Evolutionary conservation across 352 stramenopile genomes (phyloP).

Genomic region (Phytophthora pini): DNA sequence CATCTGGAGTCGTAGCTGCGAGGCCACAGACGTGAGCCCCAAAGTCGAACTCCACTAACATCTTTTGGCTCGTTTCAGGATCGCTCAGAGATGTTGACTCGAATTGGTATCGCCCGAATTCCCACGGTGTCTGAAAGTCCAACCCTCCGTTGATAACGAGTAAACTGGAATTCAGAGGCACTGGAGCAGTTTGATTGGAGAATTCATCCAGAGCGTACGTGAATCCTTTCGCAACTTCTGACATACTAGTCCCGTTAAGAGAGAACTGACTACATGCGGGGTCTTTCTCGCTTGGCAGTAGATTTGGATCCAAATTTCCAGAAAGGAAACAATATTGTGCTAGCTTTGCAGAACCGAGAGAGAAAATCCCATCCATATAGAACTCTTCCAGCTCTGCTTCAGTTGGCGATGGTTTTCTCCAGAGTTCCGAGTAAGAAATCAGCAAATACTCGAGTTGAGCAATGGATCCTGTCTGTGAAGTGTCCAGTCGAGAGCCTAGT

Average conservation of each 20-base stretch:
- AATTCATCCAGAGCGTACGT: constrained; percentile 43
- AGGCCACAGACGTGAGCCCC: constrained; percentile 46
- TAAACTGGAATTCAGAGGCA: constrained; percentile 40
- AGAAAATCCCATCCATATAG: constrained; percentile 35
- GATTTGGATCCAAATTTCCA: constrained; percentile 20
- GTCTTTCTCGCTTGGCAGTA: constrained; percentile 14
- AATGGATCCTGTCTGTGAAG: constrained; percentile 6
- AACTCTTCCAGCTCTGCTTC: constrained; percentile 21
- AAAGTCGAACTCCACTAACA: constrained; percentile 54
- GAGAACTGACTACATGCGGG: constrained; percentile 18
- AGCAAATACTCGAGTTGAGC: constrained; percentile 31
- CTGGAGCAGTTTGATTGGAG: constrained; percentile 39
- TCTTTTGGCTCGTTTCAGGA: constrained; percentile 38
- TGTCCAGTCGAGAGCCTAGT: not conserved
- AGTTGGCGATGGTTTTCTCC: constrained; percentile 31
- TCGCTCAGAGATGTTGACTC: constrained; percentile 19
- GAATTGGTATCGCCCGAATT: constrained; percentile 45
- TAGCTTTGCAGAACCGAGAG: constrained; percentile 11
- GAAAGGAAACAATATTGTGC: constrained; percentile 38
- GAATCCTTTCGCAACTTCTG: constrained; percentile 21
- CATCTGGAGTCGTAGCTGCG: constrained; percentile 31
- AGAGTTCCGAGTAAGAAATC: constrained; percentile 38
- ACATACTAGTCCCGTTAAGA: not conserved
- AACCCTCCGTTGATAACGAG: constrained; percentile 54
- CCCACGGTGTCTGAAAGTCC: constrained; percentile 48